These are phyloP conservation scores for Coriaria nepalensis DNA, from an alignment of 306 rosid species.

Conservation along the genomic window DNA sequence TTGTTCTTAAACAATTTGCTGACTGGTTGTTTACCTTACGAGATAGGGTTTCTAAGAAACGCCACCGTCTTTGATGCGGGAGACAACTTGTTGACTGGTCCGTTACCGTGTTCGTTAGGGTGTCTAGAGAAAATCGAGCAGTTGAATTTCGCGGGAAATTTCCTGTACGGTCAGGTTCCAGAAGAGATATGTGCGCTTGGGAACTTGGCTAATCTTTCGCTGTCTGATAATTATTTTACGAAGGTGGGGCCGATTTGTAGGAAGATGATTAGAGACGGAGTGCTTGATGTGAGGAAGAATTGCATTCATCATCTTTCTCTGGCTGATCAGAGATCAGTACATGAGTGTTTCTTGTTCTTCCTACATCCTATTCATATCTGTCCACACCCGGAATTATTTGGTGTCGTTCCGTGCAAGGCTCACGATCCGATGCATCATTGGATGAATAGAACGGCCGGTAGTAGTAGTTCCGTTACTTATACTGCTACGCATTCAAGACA, in stretches of 20 bases:
- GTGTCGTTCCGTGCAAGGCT: constrained; percentile 22
- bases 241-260: constrained; percentile 20
- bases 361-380: constrained; percentile 15
- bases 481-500: neutral
- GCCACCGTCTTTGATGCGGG: constrained; percentile 29
- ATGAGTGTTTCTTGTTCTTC: constrained; percentile 19
- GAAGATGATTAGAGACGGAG: constrained; percentile 20
- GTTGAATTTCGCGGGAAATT: constrained; percentile 32
- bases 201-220: constrained; percentile 24
- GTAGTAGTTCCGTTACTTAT: neutral
- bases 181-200: constrained; percentile 24
- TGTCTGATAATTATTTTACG: constrained; percentile 29
- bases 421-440: neutral
- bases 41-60: constrained; percentile 22
- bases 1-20: constrained; percentile 23
- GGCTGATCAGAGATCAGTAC: constrained; percentile 22
- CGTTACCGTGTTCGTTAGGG: constrained; percentile 29
- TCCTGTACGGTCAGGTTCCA: constrained; percentile 27
- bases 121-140: constrained; percentile 27
- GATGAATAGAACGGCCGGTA: neutral
- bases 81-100: constrained; percentile 28
- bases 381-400: constrained; percentile 8
- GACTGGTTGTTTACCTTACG: constrained; percentile 35
- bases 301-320: constrained; percentile 28
- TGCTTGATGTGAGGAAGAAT: constrained; percentile 30